phyloP scores from a whole-genome alignment of 192 early-diverging fungal species.

The Rhizoclosmatium globosum region DNA sequence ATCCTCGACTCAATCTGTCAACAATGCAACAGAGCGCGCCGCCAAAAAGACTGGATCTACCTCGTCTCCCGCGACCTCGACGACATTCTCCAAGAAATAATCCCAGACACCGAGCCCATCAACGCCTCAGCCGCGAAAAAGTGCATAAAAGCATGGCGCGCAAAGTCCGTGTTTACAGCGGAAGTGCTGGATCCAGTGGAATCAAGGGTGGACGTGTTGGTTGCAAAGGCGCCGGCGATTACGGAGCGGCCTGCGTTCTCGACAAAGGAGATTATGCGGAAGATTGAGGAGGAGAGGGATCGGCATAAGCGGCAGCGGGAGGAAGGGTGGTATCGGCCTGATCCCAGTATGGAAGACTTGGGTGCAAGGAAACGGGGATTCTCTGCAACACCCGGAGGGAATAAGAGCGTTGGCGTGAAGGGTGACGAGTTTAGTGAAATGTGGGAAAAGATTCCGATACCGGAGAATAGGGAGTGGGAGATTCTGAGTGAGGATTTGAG shows the following conservation, averaged over 20 bases:
- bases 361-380: neutral
- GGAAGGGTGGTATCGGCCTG: conserved; percentile 59
- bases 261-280: conserved; percentile 55
- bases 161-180: neutral
- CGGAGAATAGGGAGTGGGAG: conserved; percentile 19
- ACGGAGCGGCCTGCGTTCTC: conserved; percentile 42
- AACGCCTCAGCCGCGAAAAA: neutral
- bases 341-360: neutral
- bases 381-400: neutral
- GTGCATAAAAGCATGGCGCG: conserved; percentile 15
- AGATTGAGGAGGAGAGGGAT: conserved; percentile 66
- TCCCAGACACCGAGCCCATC: conserved; percentile 48
- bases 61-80: conserved; percentile 48
- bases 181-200: neutral
- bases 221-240: neutral
- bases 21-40: conserved; percentile 2
- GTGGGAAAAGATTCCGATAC: conserved; percentile 51
- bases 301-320: conserved; percentile 61
- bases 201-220: neutral
- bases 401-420: neutral
- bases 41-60: conserved; percentile 36
- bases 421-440: conserved; percentile 47
- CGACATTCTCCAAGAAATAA: conserved; percentile 38
- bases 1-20: conserved; percentile 56
- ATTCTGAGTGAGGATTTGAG: conserved; percentile 23